Base-by-base conservation (phyloP, 257 asterid genomes). In the Solanum chmielewskii region DNA sequence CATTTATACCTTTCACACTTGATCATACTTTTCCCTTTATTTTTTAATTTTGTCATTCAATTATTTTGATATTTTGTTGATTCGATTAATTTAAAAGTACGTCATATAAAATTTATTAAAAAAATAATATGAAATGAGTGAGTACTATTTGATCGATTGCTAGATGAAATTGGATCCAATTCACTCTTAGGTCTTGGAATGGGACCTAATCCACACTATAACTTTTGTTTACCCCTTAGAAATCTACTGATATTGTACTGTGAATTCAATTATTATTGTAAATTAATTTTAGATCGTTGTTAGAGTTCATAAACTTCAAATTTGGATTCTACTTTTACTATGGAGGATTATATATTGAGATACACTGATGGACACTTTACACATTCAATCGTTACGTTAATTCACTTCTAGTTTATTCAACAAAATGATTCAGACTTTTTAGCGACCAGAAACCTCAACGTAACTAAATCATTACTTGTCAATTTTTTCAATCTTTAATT, bases 361-460 rank as follows among this genome's bases (percentile, higher is more conserved):
- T 23, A 8, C 3, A 9, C 10, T 21, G 14, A 60, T 4, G 1
- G 69, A 3, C 2, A 23, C 31, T 23, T 59, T 11, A 59, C 77
- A 15, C 11, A 29, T 68, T 68, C 21, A 13, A 68, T 35, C 15
- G 1, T 10, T 35, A 10, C 2, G 16, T 73, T 20, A 20, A 73
- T 9, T 2, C 12, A 59, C 27, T 59, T 59, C 11, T 71, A 5
- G 4, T 33, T 9, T 18, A 71, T 71, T 71, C 27, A 33, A 18
- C 2, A 9, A 33, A 33, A 18, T 9, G 1, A 71, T 56, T 35
- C 23, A 71, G 2, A 11, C 4, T 71, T 71, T 2, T 9, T 71
- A 71, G 2, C 21, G 3, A 69, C 15, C 3, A 1, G 0, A 1
- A 0, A 68, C 11, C 25, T 20, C 25, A 18, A 20, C 25, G 1